Percentiles rank a stretch among this genome's conserved stretches.
Evolutionary conservation across 805 yeast genomes (phyloP).

Genomic region (Teunomyces atbi): DNA sequence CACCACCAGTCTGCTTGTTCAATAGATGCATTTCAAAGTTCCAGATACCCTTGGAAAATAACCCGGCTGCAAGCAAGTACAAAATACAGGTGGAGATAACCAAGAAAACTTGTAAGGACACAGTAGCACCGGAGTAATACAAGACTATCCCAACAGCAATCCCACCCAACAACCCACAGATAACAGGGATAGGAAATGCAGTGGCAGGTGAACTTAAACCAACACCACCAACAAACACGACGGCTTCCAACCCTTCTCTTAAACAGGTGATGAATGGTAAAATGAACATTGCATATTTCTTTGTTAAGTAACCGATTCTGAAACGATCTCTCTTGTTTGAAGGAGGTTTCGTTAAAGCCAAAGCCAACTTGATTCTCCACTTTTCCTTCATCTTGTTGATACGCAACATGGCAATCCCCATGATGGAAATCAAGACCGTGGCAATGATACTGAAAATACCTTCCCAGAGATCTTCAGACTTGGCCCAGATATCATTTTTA

Average conservation of each 20-base stretch:
- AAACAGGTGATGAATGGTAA: conserved; percentile 87
- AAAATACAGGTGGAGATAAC: conserved; percentile 23
- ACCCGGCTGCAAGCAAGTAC: conserved; percentile 25
- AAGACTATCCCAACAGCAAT: conserved; percentile 18
- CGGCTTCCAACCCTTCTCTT: conserved; percentile 97
- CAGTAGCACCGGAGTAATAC: conserved; percentile 23
- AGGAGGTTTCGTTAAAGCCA: conserved; percentile 18
- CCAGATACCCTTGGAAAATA: conserved; percentile 26
- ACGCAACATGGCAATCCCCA: conserved; percentile 30
- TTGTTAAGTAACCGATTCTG: conserved; percentile 52
- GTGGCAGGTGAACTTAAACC: conserved; percentile 51
- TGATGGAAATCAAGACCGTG: conserved; percentile 22
- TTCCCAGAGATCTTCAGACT: conserved; percentile 26
- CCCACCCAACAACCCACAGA: conserved; percentile 22
- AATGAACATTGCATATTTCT: conserved; percentile 84
- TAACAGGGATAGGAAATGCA: conserved; percentile 23
- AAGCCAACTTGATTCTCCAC: conserved; percentile 30
- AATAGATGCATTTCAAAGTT: conserved; percentile 17
- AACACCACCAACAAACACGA: conserved; percentile 95
- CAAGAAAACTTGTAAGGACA: conserved; percentile 24
- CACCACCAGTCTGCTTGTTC: conserved; percentile 22
- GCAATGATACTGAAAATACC: conserved; percentile 26
- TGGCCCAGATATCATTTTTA: conserved; percentile 20
- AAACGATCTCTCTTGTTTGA: conserved; percentile 20
- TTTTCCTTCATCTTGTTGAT: conserved; percentile 29